Conservation (phyloP, 352 stramenopile species). For the Globisporangium rhizosaccharum region DNA sequence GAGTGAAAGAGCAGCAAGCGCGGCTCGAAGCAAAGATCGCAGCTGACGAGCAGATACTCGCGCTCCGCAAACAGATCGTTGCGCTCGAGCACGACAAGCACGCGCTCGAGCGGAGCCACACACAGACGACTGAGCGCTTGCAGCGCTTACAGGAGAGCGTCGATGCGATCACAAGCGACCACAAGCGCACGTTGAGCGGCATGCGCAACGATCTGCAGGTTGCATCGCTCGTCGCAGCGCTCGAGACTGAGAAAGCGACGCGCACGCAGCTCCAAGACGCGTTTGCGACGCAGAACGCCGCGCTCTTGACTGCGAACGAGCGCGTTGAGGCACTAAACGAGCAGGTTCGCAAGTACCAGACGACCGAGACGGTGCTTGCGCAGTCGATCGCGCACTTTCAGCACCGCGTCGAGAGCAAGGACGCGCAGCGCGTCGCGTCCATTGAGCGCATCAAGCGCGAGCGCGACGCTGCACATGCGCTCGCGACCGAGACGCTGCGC, state of each 20-base stretch:
- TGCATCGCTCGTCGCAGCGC: slow-evolving; percentile 41
- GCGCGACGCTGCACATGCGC: slow-evolving; percentile 29
- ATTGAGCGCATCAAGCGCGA: slow-evolving; percentile 39
- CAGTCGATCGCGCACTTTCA: slow-evolving; percentile 69
- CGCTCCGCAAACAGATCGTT: slow-evolving; percentile 38
- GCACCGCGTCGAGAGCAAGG: slow-evolving; percentile 48
- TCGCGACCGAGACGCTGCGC: slow-evolving; percentile 22
- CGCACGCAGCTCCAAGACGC: slow-evolving; percentile 30
- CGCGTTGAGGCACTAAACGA: slow-evolving; percentile 33
- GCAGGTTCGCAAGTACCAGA: slow-evolving; percentile 64
- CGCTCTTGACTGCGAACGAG: slow-evolving; percentile 32
- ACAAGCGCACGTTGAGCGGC: slow-evolving; percentile 44
- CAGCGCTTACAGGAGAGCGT: slow-evolving; percentile 27
- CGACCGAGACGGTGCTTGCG: slow-evolving; percentile 68
- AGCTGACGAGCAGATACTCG: slow-evolving; percentile 40
- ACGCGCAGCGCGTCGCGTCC: slow-evolving; percentile 43
- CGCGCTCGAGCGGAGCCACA: slow-evolving; percentile 11
- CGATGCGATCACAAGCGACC: slow-evolving; percentile 36
- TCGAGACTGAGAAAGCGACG: slow-evolving; percentile 49
- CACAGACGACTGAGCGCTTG: slow-evolving; percentile 23
- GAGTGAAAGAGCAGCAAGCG: slow-evolving; percentile 44
- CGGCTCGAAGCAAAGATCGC: slow-evolving; percentile 48
- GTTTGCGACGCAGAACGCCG: slow-evolving; percentile 39
- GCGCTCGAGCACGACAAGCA: slow-evolving; percentile 23
- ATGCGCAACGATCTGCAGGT: slow-evolving; percentile 42